Evolutionary conservation across 2,329 filamentous ascomycete species (phyloP), one percentile per base, ranked within the genome.

Genomic region (Apiospora aurea): DNA sequence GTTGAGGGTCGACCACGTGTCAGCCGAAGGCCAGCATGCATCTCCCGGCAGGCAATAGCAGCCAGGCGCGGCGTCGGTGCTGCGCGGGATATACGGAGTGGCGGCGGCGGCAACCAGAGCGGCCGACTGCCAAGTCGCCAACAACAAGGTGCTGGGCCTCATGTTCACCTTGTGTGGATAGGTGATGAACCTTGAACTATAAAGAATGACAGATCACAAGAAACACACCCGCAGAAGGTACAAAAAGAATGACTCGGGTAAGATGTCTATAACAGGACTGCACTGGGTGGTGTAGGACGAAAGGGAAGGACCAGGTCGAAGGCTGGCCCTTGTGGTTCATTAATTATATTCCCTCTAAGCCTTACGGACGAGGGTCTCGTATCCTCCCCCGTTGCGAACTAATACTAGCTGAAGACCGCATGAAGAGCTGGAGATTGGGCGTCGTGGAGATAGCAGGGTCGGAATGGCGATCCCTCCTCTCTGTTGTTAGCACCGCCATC

Each of bases 1-100:
- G 72, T 89, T 89, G 69, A 89, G 81, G 0, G 73, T 70, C 11
- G 38, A 66, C 75, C 75, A 77, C 53, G 74, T 70, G 34, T 57
- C 64, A 8, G 77, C 72, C 26, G 73, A 73, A 41, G 73, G 74
- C 75, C 75, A 76, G 69, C 74, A 71, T n/a, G 70, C 43, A 24
- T 76, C 75, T 5, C 71, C 69, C 26, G 75, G 75, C 49, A 76
- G 49, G 29, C 72, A 76, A 67, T 74, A 74, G 47, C 75, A 76
- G 21, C 47, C 44, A 21, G 67, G 44, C 14, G 44, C 44, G 7
- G 67, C 67, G 26, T 46, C 8, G 44, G 26, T 4, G 44, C 57
- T 13, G 29, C 21, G 7, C 34, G 26, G 14, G 16, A n/a, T 49
- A 21, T 26, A 24, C 7, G 67, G 47, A 7, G 67, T 38, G 44